Evolutionary conservation across 2,329 filamentous ascomycete species (phyloP).

Genomic region (Cladosporium austrohemisphaericum): DNA sequence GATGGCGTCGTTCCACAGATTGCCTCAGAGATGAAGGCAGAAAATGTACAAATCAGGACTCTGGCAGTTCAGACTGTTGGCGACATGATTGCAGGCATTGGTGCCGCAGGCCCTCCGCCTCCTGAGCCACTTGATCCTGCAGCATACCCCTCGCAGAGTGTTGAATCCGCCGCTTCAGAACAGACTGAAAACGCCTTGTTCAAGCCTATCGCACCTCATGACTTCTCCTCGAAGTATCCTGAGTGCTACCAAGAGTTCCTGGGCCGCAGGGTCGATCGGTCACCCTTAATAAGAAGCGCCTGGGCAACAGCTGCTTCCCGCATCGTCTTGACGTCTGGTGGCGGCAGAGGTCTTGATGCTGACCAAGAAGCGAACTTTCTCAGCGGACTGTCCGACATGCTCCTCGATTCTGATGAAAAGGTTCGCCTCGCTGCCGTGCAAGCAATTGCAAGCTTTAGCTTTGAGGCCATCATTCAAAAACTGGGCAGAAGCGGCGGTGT

Average conservation of each 20-base stretch:
- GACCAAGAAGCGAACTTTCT: constrained; percentile 77
- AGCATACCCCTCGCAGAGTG: constrained; percentile 72
- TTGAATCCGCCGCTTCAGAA: constrained; percentile 39
- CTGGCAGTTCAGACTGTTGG: constrained; percentile 92
- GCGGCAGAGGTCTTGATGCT: constrained; percentile 79
- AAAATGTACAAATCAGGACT: constrained; percentile 79
- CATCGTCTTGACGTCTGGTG: constrained; percentile 86
- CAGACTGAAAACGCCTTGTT: constrained; percentile 61
- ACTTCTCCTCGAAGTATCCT: constrained; percentile 79
- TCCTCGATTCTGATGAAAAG: constrained; percentile 85
- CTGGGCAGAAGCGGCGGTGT: constrained; percentile 73
- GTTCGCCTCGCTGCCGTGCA: constrained; percentile 87
- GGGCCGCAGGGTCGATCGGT: constrained; percentile 81
- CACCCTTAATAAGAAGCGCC: constrained; percentile 71
- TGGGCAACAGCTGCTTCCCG: constrained; percentile 83
- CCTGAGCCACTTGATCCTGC: constrained; percentile 70
- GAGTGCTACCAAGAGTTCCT: constrained; percentile 80
- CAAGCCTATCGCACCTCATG: constrained; percentile 79
- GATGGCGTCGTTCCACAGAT: constrained; percentile 92
- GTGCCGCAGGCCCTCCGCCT: constrained; percentile 79
- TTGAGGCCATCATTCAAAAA: constrained; percentile 76
- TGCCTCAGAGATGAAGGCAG: constrained; percentile 85
- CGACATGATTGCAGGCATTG: constrained; percentile 90
- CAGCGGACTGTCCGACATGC: constrained; percentile 69
- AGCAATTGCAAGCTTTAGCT: constrained; percentile 74